Evolutionary conservation across 495 filamentous ascomycete species (phyloP).

Genomic region (Xylaria telfairii): DNA sequence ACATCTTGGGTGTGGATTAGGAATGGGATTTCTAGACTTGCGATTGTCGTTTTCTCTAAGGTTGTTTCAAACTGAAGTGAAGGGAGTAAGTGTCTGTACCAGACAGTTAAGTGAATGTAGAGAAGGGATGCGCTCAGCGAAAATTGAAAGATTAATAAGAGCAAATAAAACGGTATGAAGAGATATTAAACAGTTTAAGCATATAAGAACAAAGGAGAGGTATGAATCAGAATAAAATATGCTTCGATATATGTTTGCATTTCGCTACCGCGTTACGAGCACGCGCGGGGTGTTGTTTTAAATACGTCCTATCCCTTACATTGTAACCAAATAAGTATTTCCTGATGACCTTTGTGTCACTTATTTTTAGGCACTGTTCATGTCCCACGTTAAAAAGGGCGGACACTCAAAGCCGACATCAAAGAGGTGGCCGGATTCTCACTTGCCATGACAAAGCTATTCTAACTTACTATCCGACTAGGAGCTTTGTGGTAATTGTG

Average conservation of each 20-base stretch:
- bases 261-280: neutral
- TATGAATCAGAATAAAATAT: neutral
- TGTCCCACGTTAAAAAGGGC: neutral
- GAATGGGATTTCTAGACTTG: neutral
- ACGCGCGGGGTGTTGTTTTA: constrained; percentile 7
- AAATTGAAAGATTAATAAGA: neutral
- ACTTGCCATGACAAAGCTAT: neutral
- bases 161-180: neutral
- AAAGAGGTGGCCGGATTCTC: neutral
- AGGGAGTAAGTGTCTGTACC: constrained; percentile 18
- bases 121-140: neutral
- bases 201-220: neutral
- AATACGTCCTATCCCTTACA: constrained; percentile 17
- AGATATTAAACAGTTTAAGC: neutral
- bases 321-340: neutral
- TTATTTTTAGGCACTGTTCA: constrained; percentile 3
- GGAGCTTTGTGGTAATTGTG: neutral
- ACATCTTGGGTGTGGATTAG: constrained; percentile 21
- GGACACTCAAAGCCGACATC: neutral
- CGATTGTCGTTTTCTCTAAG: neutral
- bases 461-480: neutral
- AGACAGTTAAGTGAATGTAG: constrained; percentile 11
- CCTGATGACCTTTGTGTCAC: constrained; percentile 5
- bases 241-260: neutral
- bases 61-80: neutral